Conservation (phyloP, 805 yeast species). For the Metschnikowia gelsemii region DNA sequence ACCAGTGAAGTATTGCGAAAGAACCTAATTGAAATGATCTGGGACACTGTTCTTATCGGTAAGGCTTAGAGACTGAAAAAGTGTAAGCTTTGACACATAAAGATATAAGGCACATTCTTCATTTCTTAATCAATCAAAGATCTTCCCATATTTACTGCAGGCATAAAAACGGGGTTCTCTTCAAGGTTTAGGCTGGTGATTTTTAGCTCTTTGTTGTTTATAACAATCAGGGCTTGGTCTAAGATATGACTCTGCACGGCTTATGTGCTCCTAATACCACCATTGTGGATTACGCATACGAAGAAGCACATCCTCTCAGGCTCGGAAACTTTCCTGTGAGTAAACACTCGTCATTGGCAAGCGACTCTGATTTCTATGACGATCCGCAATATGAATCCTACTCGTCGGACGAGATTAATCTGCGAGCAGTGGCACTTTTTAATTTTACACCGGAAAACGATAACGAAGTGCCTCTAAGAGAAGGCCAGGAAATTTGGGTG, state of each 20-base stretch:
- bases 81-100: too few relatives aligned
- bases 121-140: too few relatives aligned
- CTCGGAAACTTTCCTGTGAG: conserved; percentile 45
- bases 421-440: conserved; percentile 80
- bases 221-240: too few relatives aligned
- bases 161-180: too few relatives aligned
- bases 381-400: conserved; percentile 11
- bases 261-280: conserved; percentile 40
- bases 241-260: conserved; percentile 9
- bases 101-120: too few relatives aligned
- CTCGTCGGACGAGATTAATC: conserved; percentile 38
- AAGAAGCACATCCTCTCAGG: conserved; percentile 64
- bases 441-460: conserved; percentile 93
- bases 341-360: conserved; percentile 9
- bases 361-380: conserved; percentile 14
- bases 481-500: conserved; percentile 83
- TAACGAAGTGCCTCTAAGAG: conserved; percentile 75
- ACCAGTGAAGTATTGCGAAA: too few relatives aligned
- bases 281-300: conserved; percentile 83
- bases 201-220: too few relatives aligned
- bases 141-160: too few relatives aligned
- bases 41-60: too few relatives aligned
- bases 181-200: too few relatives aligned
- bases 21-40: too few relatives aligned
- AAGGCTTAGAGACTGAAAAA: too few relatives aligned